Conservation (phyloP, 768 basidiomycete genomes). For the Tulasnella sp. region DNA sequence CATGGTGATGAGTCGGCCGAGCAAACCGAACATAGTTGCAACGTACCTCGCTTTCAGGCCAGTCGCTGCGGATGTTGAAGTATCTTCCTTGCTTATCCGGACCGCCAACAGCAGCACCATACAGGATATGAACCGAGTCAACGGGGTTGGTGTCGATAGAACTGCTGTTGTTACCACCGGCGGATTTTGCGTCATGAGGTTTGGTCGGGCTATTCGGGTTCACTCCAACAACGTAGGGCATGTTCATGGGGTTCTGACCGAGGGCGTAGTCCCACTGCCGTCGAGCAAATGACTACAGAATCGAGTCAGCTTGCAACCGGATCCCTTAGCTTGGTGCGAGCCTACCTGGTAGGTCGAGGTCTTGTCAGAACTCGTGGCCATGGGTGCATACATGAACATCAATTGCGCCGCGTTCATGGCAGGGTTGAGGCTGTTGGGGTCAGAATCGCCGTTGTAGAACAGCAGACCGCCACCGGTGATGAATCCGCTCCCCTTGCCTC, state of each 20-base stretch:
- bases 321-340: not conserved
- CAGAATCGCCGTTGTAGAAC: slow-evolving; percentile 73
- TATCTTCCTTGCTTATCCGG: slow-evolving; percentile 63
- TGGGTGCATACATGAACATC: slow-evolving; percentile 57
- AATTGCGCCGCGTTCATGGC: slow-evolving; percentile 82
- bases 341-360: slow-evolving; percentile 47
- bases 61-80: slow-evolving; percentile 79
- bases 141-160: slow-evolving; percentile 60
- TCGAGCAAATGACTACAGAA: slow-evolving; percentile 52
- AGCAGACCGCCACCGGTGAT: slow-evolving; percentile 63
- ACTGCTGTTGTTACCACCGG: slow-evolving; percentile 60
- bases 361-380: slow-evolving; percentile 52
- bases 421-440: slow-evolving; percentile 68
- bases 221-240: slow-evolving; percentile 74
- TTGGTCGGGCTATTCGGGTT: slow-evolving; percentile 87
- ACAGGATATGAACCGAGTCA: slow-evolving; percentile 62
- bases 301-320: not conserved
- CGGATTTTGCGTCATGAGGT: slow-evolving; percentile 82
- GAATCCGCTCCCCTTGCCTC: slow-evolving; percentile 40
- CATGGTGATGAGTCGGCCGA: not conserved
- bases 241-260: slow-evolving; percentile 83
- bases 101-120: slow-evolving; percentile 82
- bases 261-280: slow-evolving; percentile 69
- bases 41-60: slow-evolving; percentile 71
- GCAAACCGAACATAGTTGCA: not conserved